A percentile compares a stretch with the other conserved stretches of the same genome.
Conservation (phyloP, 257 asterid species). For the Solanum neorickii region DNA sequence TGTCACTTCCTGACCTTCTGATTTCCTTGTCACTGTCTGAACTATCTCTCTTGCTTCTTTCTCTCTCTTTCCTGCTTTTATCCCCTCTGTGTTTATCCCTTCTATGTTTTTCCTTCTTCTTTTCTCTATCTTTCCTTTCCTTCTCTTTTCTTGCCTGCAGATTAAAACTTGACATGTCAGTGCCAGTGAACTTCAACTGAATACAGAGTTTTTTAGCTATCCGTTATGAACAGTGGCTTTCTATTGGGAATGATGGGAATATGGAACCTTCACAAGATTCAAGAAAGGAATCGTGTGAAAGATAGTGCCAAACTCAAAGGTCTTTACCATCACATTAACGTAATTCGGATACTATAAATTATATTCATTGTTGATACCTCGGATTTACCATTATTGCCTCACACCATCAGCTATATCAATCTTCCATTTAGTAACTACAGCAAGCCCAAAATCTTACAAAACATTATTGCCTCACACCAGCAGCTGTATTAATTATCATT, state of each 20-base stretch:
- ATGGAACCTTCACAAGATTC: not conserved
- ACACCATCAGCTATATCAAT: not conserved
- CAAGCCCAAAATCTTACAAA: not conserved
- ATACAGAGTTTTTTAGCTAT: not conserved
- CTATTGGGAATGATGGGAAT: not conserved
- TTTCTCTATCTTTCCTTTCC: conserved; percentile 65
- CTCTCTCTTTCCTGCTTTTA: conserved; percentile 38
- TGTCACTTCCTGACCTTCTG: conserved; percentile 47
- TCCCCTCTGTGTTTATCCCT: conserved; percentile 33
- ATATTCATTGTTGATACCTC: not conserved
- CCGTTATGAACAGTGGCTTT: not conserved
- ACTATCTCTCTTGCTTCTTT: conserved; percentile 33
- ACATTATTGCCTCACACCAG: not conserved
- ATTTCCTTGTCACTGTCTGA: conserved; percentile 43
- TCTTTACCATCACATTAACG: not conserved
- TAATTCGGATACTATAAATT: not conserved
- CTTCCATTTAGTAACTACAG: not conserved
- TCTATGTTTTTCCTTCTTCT: conserved; percentile 47
- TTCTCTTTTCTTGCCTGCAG: conserved; percentile 64
- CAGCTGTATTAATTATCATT: not conserved
- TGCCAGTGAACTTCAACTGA: not conserved
- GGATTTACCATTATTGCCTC: not conserved
- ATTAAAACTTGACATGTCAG: not conserved
- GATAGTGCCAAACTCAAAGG: not conserved
- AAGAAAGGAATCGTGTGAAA: not conserved